Conservation (phyloP, 345 rosid genomes). For the Aquilaria sinensis region DNA sequence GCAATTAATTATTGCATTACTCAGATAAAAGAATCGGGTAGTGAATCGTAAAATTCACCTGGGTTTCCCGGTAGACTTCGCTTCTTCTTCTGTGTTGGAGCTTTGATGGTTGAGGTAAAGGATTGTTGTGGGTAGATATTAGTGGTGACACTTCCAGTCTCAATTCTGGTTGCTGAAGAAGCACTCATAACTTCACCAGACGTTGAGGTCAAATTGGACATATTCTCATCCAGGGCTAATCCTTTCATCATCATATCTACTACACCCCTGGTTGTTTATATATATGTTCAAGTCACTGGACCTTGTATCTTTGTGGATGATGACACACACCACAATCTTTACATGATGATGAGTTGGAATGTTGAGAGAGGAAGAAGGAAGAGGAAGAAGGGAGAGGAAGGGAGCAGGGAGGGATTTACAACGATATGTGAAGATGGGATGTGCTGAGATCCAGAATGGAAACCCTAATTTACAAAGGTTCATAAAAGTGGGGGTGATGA, state of each 20-base stretch:
- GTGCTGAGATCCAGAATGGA: neutral
- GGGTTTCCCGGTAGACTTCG: slow-evolving; percentile 62
- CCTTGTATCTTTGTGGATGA: too few relatives aligned
- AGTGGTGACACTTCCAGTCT: slow-evolving; percentile 23
- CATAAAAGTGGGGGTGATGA: slow-evolving; percentile 15
- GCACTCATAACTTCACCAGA: slow-evolving; percentile 57
- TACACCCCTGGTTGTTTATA: neutral
- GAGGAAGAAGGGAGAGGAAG: too few relatives aligned
- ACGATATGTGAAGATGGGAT: too few relatives aligned
- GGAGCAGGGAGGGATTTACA: too few relatives aligned
- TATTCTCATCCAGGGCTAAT: slow-evolving; percentile 34
- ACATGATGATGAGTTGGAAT: too few relatives aligned
- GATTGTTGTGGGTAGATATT: slow-evolving; percentile 31
- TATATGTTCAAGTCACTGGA: too few relatives aligned
- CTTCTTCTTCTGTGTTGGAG: slow-evolving; percentile 38
- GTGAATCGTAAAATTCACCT: slow-evolving; percentile 16
- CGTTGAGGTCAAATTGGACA: slow-evolving; percentile 68
- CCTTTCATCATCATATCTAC: slow-evolving; percentile 21
- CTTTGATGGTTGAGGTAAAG: slow-evolving; percentile 4
- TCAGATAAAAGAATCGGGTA: too few relatives aligned
- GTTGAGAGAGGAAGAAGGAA: too few relatives aligned
- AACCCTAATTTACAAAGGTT: slow-evolving; percentile 44
- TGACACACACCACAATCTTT: too few relatives aligned
- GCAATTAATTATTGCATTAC: too few relatives aligned
- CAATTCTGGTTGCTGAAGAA: slow-evolving; percentile 46